Percentiles rank a stretch among this genome's conserved stretches.
Evolutionary conservation across 495 filamentous ascomycete genomes (phyloP).

Genomic region (Talaromyces adpressus): DNA sequence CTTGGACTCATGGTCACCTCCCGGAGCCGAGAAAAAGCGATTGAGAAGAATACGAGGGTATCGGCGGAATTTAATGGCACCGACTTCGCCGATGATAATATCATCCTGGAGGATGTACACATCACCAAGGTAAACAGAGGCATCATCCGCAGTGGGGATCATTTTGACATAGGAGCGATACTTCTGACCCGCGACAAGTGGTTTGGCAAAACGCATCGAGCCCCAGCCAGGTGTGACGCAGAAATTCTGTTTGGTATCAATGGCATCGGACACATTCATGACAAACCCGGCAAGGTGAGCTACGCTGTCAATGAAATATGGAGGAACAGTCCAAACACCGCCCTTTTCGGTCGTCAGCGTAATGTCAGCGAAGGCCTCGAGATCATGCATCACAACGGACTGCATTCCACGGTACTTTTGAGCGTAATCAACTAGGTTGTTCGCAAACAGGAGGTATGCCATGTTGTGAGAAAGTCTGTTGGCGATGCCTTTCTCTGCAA

Average conservation of each 20-base stretch:
- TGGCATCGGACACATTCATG: slow-evolving; percentile 23
- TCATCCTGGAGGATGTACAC: slow-evolving; percentile 31
- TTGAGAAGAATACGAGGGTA: slow-evolving; percentile 25
- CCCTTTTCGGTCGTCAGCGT: slow-evolving; percentile 17
- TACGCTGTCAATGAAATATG: slow-evolving; percentile 38
- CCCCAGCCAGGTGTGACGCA: slow-evolving; percentile 32
- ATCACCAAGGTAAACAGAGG: slow-evolving; percentile 25
- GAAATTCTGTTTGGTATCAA: slow-evolving; percentile 21
- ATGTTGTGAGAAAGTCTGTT: slow-evolving; percentile 19
- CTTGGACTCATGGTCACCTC: not conserved
- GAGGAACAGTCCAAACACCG: slow-evolving; percentile 26
- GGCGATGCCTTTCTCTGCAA: slow-evolving; percentile 18
- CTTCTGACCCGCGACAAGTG: slow-evolving; percentile 20
- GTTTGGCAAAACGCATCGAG: slow-evolving; percentile 12
- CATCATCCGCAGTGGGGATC: slow-evolving; percentile 23
- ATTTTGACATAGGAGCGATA: slow-evolving; percentile 37
- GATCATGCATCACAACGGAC: slow-evolving; percentile 24
- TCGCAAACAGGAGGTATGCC: slow-evolving; percentile 26
- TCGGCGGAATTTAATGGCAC: slow-evolving; percentile 25
- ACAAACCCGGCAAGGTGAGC: slow-evolving; percentile 34
- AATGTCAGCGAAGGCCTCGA: slow-evolving; percentile 35
- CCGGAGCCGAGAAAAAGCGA: slow-evolving; percentile 25
- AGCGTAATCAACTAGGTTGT: slow-evolving; percentile 33
- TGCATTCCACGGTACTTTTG: slow-evolving; percentile 34
- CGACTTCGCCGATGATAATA: slow-evolving; percentile 25